Evolutionary conservation across 225 moss, liverwort and hornwort species (phyloP).

Genomic region (Pleurozium schreberi): DNA sequence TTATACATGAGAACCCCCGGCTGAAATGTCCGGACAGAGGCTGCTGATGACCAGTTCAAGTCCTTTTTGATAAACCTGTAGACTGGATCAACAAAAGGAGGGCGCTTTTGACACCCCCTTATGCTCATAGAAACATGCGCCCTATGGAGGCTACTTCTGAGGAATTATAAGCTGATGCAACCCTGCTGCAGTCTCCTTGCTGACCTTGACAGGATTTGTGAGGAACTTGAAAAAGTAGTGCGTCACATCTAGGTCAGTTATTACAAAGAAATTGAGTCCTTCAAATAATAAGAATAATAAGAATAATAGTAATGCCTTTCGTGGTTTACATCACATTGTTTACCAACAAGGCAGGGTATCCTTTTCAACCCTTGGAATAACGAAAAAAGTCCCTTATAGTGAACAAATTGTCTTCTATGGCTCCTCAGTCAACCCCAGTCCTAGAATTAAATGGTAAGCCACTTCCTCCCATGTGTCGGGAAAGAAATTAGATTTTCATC

Average conservation of each 20-base stretch:
- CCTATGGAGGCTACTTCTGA: not conserved
- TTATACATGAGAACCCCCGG: not conserved
- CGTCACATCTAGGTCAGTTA: fast-evolving
- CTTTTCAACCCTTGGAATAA: not conserved
- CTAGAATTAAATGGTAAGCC: not conserved
- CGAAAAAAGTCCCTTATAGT: fast-evolving
- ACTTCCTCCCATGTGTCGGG: no score
- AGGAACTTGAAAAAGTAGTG: not conserved
- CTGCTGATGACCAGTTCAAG: not conserved
- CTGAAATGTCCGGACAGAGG: not conserved
- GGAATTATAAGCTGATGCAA: not conserved
- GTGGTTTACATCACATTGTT: not conserved
- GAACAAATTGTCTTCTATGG: not conserved
- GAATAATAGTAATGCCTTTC: no score
- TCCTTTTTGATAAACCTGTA: not conserved
- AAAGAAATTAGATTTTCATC: no score
- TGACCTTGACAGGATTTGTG: not conserved
- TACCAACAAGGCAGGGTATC: not conserved
- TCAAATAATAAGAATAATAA: not conserved
- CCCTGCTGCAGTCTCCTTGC: not conserved
- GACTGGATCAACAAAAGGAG: not conserved
- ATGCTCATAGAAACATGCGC: not conserved
- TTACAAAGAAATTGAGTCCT: not conserved
- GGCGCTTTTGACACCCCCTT: not conserved
- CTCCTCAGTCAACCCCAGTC: fast-evolving